These are phyloP conservation scores for Spizellomyces punctatus DNA, from an alignment of 192 early-diverging fungal species.

Conservation along the genomic window DNA sequence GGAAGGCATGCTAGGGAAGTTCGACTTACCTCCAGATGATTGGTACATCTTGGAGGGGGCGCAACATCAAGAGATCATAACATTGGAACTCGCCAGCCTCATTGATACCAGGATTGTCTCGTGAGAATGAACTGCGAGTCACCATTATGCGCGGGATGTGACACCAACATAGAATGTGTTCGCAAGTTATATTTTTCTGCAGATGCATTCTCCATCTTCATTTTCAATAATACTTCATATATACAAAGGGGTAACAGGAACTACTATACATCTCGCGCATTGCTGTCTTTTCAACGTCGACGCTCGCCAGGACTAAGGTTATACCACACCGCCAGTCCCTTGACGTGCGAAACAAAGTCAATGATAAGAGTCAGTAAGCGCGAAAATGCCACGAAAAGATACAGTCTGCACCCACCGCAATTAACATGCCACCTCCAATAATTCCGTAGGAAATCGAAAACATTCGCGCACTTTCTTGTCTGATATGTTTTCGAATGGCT, in stretches of 20 bases:
- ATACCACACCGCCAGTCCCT: too few relatives aligned
- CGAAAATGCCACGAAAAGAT: not conserved
- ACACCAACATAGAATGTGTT: too few relatives aligned
- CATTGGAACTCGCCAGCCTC: not conserved
- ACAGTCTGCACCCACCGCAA: constrained; percentile 14
- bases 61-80: constrained; percentile 3
- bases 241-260: too few relatives aligned
- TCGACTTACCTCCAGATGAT: constrained; percentile 20
- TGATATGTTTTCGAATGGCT: constrained; percentile 15
- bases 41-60: not conserved
- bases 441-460: constrained; percentile 29
- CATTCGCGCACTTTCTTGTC: constrained; percentile 10
- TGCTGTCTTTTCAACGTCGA: too few relatives aligned
- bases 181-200: too few relatives aligned
- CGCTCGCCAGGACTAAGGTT: too few relatives aligned
- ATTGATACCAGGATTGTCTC: not conserved
- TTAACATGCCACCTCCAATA: constrained; percentile 24
- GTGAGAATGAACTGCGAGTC: not conserved
- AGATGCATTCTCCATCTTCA: too few relatives aligned
- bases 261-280: too few relatives aligned
- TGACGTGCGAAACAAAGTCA: too few relatives aligned
- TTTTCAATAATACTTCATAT: too few relatives aligned
- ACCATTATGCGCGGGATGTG: too few relatives aligned
- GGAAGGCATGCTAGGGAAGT: constrained; percentile 9
- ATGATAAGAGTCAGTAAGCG: too few relatives aligned